Evolutionary conservation across 495 filamentous ascomycete genomes (phyloP).

Genomic region (Neurospora cerealis): DNA sequence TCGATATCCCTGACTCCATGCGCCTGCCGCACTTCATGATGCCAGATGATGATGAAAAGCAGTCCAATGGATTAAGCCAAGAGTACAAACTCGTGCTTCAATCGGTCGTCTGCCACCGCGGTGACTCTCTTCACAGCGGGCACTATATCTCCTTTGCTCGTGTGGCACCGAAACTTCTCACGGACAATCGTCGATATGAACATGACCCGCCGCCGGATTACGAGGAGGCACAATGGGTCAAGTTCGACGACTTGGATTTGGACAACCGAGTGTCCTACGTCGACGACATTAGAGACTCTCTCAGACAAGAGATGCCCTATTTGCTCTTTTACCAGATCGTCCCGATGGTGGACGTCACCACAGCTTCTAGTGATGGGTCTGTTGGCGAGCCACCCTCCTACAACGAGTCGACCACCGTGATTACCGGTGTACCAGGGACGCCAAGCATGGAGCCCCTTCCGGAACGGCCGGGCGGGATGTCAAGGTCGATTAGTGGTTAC

Average conservation of each 20-base stretch:
- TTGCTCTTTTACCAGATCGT: slow-evolving; percentile 91
- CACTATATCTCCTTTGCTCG: slow-evolving; percentile 84
- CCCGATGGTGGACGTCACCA: slow-evolving; percentile 63
- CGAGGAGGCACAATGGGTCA: slow-evolving; percentile 68
- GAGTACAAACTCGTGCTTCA: slow-evolving; percentile 83
- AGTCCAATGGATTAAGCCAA: slow-evolving; percentile 45
- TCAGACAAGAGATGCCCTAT: slow-evolving; percentile 84
- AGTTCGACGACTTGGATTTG: slow-evolving; percentile 73
- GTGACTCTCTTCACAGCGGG: slow-evolving; percentile 77
- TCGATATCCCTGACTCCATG: slow-evolving; percentile 89
- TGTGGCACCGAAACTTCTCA: slow-evolving; percentile 46
- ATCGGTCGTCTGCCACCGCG: slow-evolving; percentile 83
- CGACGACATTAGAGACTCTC: slow-evolving; percentile 61
- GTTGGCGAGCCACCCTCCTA: slow-evolving; percentile 45
- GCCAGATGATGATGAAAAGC: slow-evolving; percentile 59
- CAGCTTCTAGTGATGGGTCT: slow-evolving; percentile 43
- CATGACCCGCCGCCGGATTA: slow-evolving; percentile 41
- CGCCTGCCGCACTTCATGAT: slow-evolving; percentile 82
- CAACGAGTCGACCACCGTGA: slow-evolving; percentile 27
- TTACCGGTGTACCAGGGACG: slow-evolving; percentile 7
- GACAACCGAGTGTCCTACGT: slow-evolving; percentile 55
- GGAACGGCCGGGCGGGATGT: slow-evolving; percentile 13
- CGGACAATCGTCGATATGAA: slow-evolving; percentile 42
- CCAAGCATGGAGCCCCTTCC: slow-evolving; percentile 6
- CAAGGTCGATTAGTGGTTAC: slow-evolving; percentile 30